Evolutionary conservation across 805 yeast genomes (phyloP), one percentile per base, ranked within the genome.

Genomic region (Kazachstania psychrophila): DNA sequence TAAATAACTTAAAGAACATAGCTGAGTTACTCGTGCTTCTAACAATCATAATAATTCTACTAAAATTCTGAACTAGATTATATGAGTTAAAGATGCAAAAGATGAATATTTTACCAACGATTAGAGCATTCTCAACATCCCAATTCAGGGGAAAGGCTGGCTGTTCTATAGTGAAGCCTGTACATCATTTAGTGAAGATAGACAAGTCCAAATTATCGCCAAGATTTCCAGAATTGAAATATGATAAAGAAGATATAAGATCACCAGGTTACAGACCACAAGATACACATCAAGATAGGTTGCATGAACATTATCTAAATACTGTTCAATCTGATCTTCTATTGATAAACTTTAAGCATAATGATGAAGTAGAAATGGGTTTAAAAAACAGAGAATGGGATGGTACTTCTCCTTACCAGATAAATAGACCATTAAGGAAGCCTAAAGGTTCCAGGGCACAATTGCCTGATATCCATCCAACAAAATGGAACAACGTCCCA

Each of bases 181-280:
- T 89, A 12, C 98, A 92, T 60, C 98, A 92, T 61, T 70, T 75
- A 41, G 83, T 89, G 30, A 75, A 74, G 46, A 76, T 85, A 53
- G 71, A 74, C 51, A 92, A 92, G 59, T 64, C 76, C 26, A 73
- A 73, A 37, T 70, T 89, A 34, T 79, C 88, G 25, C 87, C 89
- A 39, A 68, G 79, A 42, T 82, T 78, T 59, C 75, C 81, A 36
- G 82, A 75, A 27, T 61, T 84, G 40, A 72, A 81, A 43, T 62
- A 70, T 34, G 73, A 79, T 20, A 77, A 79, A 46, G 74, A 75
- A 51, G 95, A 87, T 59, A 75, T 87, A 43, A 73, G 82, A 54
- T 78, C 94, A 11, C 80, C 92, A 14, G 79, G 75, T 17, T 89
- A 66, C 66, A 74, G 66, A 49, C 97, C 97, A 11, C 68, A 66